These are phyloP conservation scores for Flaveria trinervia DNA, from an alignment of 129 eudicot genomes.

Conservation along the genomic window DNA sequence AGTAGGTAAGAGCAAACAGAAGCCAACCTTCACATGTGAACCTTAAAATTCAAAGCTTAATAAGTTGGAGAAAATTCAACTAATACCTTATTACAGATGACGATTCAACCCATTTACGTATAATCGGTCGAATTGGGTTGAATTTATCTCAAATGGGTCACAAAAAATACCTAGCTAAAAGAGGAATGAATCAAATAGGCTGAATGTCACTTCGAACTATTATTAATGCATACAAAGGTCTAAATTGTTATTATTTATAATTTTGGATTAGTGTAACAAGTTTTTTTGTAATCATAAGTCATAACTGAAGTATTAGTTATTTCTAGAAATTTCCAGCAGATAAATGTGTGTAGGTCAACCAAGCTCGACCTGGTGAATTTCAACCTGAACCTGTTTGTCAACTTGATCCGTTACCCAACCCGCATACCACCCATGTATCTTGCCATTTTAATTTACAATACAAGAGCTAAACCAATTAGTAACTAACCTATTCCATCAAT, in stretches of 20 bases:
- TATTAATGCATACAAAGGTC: background rate
- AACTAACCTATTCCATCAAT: conserved; percentile 47
- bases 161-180: background rate
- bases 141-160: conserved; percentile 9
- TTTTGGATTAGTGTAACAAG: background rate
- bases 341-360: background rate
- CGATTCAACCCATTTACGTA: background rate
- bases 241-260: background rate
- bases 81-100: background rate
- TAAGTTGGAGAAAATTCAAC: conserved; percentile 13
- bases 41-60: conserved; percentile 33
- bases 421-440: background rate
- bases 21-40: conserved; percentile 53
- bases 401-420: background rate
- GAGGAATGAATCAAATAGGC: background rate
- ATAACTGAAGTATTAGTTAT: background rate
- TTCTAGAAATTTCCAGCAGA: background rate
- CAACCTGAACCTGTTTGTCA: background rate
- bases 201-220: background rate
- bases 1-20: conserved; percentile 53
- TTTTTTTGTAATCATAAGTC: background rate
- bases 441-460: background rate
- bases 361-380: background rate
- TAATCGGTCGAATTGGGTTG: background rate
- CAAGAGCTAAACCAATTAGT: conserved; percentile 15